Base-by-base conservation (phyloP, 352 stramenopile genomes). In the Pythium dissotocum region DNA sequence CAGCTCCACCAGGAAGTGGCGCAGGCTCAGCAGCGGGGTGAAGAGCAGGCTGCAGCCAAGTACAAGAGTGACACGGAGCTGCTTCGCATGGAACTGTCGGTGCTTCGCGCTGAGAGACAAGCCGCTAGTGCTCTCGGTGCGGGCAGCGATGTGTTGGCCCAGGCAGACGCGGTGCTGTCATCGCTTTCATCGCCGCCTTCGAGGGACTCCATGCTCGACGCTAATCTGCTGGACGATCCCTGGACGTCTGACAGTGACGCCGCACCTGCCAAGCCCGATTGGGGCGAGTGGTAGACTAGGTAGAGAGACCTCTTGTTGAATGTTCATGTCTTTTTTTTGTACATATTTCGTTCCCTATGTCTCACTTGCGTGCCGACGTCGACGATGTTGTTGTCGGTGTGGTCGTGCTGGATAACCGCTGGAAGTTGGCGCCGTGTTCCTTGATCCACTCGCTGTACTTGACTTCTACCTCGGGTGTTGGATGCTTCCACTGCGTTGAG, bases 401-500 rank as follows among this genome's bases (percentile, higher is more conserved):
- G 18, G 46, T 57, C 1, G 54, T 58, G 46, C 21, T 61, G 18
- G 65, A 44, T 8, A 65, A 12, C 4, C 70, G 65, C 52, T 70
- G 65, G 68, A 93, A 93, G 58, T 70, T 80, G 2, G 67, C 69
- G 14, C 75, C 77, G 40, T 89, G 89, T 58, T 87, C 82, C 40
- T 94, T 85, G 9, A 91, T 63, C 86, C 86, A 94, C 28, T 90
- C 81, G n/a, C 65, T 84, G 69, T 87, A 92, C n/a, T 87, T 81
- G 1, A 69, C 69, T 32, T 95, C 88, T 24, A 93, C 86, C 56
- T 93, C 85, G 28, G 85, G 58, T 12, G 76, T 66, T 14, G 88
- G 88, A 40, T 96, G 88, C 65, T 93, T 94, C 86, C 88, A 96
- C 44, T 96, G 86, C 3, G 88, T 94, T 6, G 88, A 94, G 35